A percentile compares a stretch with the other conserved stretches of the same genome.
Conservation (phyloP, 2,329 filamentous ascomycete species). For the Monosporascus cannonballus region DNA sequence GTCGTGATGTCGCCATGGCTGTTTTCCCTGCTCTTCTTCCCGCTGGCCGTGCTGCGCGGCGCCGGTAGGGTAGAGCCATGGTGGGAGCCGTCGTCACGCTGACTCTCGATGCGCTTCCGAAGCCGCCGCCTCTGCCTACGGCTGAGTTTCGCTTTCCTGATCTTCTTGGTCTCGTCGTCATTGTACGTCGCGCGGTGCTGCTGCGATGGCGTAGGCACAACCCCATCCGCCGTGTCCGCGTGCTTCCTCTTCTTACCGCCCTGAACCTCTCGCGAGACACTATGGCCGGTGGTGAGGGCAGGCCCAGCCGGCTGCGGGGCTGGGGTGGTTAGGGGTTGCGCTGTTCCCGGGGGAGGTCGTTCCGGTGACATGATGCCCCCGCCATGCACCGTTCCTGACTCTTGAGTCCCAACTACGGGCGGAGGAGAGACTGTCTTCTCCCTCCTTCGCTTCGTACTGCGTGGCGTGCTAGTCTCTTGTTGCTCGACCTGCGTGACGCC, state of each 20-base stretch:
- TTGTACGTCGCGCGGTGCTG: neutral
- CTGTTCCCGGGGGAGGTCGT: neutral
- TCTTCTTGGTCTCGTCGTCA: no score
- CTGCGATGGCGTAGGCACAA: neutral
- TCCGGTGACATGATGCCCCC: neutral
- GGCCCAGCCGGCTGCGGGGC: neutral
- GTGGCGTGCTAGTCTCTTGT: neutral
- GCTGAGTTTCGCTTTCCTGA: no score
- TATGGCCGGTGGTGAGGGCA: neutral
- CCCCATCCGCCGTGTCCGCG: no score
- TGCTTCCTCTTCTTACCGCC: constrained; percentile 1
- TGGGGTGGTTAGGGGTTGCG: neutral
- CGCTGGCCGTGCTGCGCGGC: neutral
- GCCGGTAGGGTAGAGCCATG: neutral
- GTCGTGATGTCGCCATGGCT: neutral
- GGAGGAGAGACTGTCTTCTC: neutral
- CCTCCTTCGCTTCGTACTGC: neutral
- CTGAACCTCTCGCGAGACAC: neutral
- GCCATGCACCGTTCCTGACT: neutral
- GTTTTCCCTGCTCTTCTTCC: neutral
- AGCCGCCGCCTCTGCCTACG: neutral
- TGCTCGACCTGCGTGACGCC: constrained; percentile 7
- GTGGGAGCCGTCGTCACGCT: neutral
- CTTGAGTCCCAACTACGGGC: neutral
- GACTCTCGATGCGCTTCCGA: neutral